These are phyloP conservation scores for Trichoderma virens DNA, from an alignment of 495 filamentous ascomycete species.

Conservation along the genomic window DNA sequence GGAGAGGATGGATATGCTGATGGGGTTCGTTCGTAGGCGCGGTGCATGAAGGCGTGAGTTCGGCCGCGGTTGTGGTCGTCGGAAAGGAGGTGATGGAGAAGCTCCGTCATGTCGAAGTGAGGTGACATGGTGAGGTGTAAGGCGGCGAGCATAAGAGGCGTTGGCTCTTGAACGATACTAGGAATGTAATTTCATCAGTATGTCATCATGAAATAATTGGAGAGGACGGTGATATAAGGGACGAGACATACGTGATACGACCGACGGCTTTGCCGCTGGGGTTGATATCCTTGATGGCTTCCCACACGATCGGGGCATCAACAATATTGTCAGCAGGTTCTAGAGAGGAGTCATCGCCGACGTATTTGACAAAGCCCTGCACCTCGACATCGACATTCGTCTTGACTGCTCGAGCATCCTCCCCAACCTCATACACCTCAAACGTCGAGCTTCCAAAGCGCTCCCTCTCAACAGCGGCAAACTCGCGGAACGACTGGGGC, in stretches of 20 bases:
- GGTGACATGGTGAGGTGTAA: conserved; percentile 40
- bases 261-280: conserved; percentile 32
- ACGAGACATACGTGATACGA: conserved; percentile 38
- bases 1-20: not conserved
- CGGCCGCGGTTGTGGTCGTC: conserved; percentile 25
- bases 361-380: conserved; percentile 19
- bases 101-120: conserved; percentile 47
- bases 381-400: not conserved
- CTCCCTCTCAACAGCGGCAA: conserved; percentile 21
- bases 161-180: conserved; percentile 41
- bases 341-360: conserved; percentile 12
- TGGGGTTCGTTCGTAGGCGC: conserved; percentile 21
- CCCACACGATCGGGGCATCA: conserved; percentile 33
- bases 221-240: not conserved
- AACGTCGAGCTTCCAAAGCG: conserved; percentile 36
- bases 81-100: conserved; percentile 35
- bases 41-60: conserved; percentile 29
- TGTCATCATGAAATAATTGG: not conserved
- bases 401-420: conserved; percentile 26
- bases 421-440: conserved; percentile 42
- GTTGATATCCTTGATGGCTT: conserved; percentile 27
- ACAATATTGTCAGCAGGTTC: conserved; percentile 17
- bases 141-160: conserved; percentile 43
- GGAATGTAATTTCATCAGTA: not conserved
- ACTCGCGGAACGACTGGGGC: conserved; percentile 5